Percentiles rank a stretch among this genome's conserved stretches.
Evolutionary conservation across 108 stramenopile species (phyloP).

Genomic region (Schizochytrium sp.): DNA sequence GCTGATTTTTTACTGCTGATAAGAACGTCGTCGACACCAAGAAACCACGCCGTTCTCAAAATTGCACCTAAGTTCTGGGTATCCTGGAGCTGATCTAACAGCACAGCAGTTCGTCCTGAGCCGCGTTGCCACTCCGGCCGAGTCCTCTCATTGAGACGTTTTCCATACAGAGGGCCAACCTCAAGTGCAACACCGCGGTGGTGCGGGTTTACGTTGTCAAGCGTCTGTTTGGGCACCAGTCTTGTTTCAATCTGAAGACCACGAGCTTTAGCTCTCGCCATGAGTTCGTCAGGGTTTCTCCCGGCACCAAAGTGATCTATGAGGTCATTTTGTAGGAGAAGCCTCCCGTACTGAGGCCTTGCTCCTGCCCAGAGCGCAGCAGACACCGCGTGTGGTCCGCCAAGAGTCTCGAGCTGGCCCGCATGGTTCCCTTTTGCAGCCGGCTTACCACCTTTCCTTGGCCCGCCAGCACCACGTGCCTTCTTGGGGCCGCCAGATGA

Average conservation of each 20-base stretch:
- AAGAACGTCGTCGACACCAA: conserved; percentile 8
- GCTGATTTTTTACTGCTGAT: conserved; percentile 14
- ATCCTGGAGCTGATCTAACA: conserved; percentile 20
- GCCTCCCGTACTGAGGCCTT: background rate
- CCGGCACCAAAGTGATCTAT: background rate
- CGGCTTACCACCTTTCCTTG: background rate
- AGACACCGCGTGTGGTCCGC: conserved; percentile 2
- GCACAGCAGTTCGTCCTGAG: background rate
- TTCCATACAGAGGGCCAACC: background rate
- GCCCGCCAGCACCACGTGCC: no score
- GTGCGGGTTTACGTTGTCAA: conserved; percentile 29
- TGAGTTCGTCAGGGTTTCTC: background rate
- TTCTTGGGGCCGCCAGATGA: no score
- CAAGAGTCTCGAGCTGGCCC: background rate
- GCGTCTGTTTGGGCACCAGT: background rate
- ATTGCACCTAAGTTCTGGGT: conserved; percentile 16
- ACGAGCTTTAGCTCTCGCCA: background rate
- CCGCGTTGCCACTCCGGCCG: background rate
- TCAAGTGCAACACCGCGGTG: conserved; percentile 30
- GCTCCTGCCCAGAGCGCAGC: background rate
- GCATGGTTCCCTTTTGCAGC: background rate
- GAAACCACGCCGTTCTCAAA: conserved; percentile 18
- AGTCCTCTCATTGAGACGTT: background rate
- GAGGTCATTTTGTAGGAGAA: conserved; percentile 10
- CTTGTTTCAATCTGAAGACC: background rate